Conservation (phyloP, 2,329 filamentous ascomycete genomes). For the Hymenoscyphus infarciens region DNA sequence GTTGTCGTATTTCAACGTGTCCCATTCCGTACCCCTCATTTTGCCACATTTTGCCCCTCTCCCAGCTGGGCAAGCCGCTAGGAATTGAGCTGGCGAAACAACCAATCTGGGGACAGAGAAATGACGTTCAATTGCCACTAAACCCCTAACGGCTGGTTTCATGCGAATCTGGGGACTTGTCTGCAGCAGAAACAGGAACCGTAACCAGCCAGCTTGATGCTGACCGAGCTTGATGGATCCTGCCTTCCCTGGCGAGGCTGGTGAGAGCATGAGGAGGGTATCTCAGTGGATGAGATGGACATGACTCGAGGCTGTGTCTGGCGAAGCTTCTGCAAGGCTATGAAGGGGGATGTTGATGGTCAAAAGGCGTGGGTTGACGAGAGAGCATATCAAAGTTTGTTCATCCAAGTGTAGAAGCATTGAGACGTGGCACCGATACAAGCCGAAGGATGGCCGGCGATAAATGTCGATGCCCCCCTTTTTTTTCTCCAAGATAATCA, state of each 20-base stretch:
- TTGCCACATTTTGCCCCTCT: not conserved
- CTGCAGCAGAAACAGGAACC: not conserved
- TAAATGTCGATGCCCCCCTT: not conserved
- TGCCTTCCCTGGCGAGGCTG: not conserved
- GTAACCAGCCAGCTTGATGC: not conserved
- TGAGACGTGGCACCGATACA: not conserved
- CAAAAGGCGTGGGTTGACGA: not conserved
- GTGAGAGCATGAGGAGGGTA: not conserved
- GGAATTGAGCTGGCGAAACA: not conserved
- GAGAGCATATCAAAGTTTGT: not conserved
- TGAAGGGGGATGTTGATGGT: not conserved
- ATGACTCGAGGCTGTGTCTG: not conserved
- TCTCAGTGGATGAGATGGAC: not conserved
- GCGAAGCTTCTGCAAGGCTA: not conserved
- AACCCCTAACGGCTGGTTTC: not conserved
- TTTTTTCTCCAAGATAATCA: not conserved
- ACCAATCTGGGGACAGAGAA: not conserved
- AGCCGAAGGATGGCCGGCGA: not conserved
- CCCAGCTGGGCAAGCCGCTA: not conserved
- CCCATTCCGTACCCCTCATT: not conserved
- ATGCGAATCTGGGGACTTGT: not conserved
- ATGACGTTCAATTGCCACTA: not conserved
- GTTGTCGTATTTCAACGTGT: not conserved
- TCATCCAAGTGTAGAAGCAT: not conserved
- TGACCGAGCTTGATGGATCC: constrained; percentile 1